Conservation (phyloP, 164 flowering plant genomes). For the Brasenia schreberi region DNA sequence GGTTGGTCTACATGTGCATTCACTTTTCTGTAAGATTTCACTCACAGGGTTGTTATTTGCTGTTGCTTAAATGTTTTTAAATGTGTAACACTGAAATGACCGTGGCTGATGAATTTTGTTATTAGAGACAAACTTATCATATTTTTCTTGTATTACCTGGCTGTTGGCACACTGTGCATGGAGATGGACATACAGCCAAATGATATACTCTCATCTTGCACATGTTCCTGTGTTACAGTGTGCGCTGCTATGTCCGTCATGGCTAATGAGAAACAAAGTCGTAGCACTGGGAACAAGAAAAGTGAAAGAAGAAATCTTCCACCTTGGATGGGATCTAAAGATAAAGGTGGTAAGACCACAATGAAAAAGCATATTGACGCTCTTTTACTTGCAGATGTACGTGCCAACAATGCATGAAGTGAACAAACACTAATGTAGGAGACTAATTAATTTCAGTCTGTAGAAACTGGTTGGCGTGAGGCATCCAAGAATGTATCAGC, state of each 20-base stretch:
- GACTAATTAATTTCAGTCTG: neutral
- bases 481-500: neutral
- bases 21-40: too few relatives aligned
- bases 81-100: too few relatives aligned
- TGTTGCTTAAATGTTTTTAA: too few relatives aligned
- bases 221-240: neutral
- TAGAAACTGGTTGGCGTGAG: neutral
- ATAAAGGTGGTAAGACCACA: conserved; percentile 6
- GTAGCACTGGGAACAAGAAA: conserved; percentile 8
- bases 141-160: neutral
- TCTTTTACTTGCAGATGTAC: conserved; percentile 1
- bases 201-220: neutral
- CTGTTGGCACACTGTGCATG: neutral
- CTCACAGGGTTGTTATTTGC: too few relatives aligned
- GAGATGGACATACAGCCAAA: neutral
- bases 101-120: too few relatives aligned
- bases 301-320: conserved; percentile 43
- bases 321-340: conserved; percentile 61
- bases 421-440: neutral
- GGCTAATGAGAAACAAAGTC: conserved; percentile 20
- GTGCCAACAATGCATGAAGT: neutral
- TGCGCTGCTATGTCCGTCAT: conserved; percentile 7
- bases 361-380: conserved; percentile 1
- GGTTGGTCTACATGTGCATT: too few relatives aligned
- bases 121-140: neutral